Evolutionary conservation across 306 rosid genomes (phyloP), one percentile per base, ranked within the genome.

Genomic region (Corylus heterophylla): DNA sequence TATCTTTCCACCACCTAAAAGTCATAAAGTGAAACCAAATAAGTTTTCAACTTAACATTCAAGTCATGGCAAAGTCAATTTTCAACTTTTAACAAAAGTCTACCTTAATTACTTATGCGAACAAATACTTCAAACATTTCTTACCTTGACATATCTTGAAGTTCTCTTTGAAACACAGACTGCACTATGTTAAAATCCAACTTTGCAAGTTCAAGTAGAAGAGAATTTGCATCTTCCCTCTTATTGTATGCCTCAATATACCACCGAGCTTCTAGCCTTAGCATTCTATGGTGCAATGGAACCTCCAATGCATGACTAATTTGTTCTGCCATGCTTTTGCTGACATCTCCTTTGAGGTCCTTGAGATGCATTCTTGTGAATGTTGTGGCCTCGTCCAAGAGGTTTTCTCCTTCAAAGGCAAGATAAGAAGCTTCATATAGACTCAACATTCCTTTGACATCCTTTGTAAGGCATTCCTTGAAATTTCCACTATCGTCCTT

Each of bases 161-260:
- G 90, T 35, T 91, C 89, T 0, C 73, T 77, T 66, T 83, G 88
- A 3, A 71, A 78, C 9, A 77, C 74, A 72, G 88, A 80, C 45
- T 91, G 96, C 8, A 86, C 78, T 50, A 81, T 22, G 74, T 91
- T 91, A 69, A 87, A 91, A 76, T 91, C 86, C 1, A 89, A 51
- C 13, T 22, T 80, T 4, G 92, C 96, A 3, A 83, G 78, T 56
- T 87, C 87, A 74, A 87, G 85, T 1, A 91, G 74, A 17, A 74
- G 20, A 14, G 0, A 9, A 4, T 87, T 83, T 37, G 83, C 78
- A 3, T 85, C 72, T 55, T 56, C 51, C 20, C 76, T 85, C 69
- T 78, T 81, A 5, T n/a, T n/a, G n/a, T 86, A 89, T 3, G 78
- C 77, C 6, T 89, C 93, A 29, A 85, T 85, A 55, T 70, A 83